Percentiles rank a stretch among this genome's conserved stretches.
Conservation (phyloP, 768 basidiomycete genomes). For the Mycena haematopus region DNA sequence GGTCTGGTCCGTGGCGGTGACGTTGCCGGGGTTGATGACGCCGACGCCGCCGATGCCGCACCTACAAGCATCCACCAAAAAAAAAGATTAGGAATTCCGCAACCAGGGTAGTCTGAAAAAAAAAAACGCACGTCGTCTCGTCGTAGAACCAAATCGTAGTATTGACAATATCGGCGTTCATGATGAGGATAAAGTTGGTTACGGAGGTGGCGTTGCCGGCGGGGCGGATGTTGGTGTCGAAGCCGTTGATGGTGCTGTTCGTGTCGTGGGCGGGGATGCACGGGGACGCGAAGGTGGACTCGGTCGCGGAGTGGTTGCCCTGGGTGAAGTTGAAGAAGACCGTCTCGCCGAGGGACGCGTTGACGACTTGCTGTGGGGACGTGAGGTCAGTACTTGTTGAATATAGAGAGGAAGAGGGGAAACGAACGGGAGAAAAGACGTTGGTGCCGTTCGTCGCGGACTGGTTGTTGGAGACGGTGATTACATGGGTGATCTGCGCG, state of each 20-base stretch:
- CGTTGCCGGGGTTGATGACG: slow-evolving; percentile 60
- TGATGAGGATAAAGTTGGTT: slow-evolving; percentile 52
- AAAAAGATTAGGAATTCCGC: no score
- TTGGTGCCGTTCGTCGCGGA: slow-evolving; percentile 21
- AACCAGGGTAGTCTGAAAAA: no score
- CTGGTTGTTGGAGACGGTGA: slow-evolving; percentile 28
- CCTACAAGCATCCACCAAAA: no score
- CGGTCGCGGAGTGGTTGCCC: slow-evolving; percentile 60
- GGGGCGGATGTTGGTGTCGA: slow-evolving; percentile 59
- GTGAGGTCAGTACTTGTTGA: not conserved
- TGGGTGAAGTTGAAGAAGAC: slow-evolving; percentile 65
- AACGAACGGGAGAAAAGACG: slow-evolving; percentile 26
- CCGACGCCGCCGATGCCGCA: slow-evolving; percentile 66
- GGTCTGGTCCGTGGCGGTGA: slow-evolving; percentile 44
- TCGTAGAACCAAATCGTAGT: slow-evolving; percentile 69
- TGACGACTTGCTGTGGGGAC: slow-evolving; percentile 38
- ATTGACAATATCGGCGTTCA: slow-evolving; percentile 47
- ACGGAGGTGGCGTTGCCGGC: slow-evolving; percentile 53
- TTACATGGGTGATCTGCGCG: slow-evolving; percentile 20
- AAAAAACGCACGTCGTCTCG: slow-evolving; percentile 55
- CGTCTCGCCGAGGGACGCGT: slow-evolving; percentile 52
- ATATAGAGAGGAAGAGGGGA: no score
- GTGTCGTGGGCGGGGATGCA: slow-evolving; percentile 58
- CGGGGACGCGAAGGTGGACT: slow-evolving; percentile 61
- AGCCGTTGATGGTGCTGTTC: slow-evolving; percentile 60